Evolutionary conservation across 768 basidiomycete genomes (phyloP).

Genomic region (Lactarius akahatsu): DNA sequence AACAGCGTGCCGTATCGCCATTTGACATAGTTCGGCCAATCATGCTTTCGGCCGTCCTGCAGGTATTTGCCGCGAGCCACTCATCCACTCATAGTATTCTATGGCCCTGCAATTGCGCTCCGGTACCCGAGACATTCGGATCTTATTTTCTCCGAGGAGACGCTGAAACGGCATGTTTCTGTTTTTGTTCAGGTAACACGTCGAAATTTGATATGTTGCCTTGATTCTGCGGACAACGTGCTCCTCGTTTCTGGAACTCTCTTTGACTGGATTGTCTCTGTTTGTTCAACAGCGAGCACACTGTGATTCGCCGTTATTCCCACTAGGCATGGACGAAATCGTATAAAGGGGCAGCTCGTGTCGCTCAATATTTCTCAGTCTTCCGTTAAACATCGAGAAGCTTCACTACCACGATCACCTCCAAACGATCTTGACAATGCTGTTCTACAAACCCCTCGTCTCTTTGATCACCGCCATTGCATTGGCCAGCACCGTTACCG

Average conservation of each 20-base stretch:
- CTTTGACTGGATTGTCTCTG: background rate
- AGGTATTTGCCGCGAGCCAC: background rate
- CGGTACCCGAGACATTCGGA: background rate
- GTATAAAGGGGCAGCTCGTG: conserved; percentile 2
- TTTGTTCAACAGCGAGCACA: background rate
- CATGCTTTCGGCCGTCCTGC: background rate
- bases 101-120: background rate
- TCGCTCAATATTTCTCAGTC: background rate
- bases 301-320: background rate
- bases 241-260: background rate
- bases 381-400: background rate
- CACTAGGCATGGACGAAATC: background rate
- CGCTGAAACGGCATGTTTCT: background rate
- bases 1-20: background rate
- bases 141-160: background rate
- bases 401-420: background rate
- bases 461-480: conserved; percentile 3
- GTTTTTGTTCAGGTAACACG: background rate
- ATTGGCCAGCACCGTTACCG: background rate
- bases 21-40: background rate
- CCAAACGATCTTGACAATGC: background rate
- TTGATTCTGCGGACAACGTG: background rate
- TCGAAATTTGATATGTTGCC: background rate
- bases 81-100: background rate
- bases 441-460: conserved; percentile 1